A percentile compares a stretch with the other conserved stretches of the same genome.
These are phyloP conservation scores for Venturia carpophila DNA, from an alignment of 2,329 filamentous ascomycete genomes.

Conservation along the genomic window DNA sequence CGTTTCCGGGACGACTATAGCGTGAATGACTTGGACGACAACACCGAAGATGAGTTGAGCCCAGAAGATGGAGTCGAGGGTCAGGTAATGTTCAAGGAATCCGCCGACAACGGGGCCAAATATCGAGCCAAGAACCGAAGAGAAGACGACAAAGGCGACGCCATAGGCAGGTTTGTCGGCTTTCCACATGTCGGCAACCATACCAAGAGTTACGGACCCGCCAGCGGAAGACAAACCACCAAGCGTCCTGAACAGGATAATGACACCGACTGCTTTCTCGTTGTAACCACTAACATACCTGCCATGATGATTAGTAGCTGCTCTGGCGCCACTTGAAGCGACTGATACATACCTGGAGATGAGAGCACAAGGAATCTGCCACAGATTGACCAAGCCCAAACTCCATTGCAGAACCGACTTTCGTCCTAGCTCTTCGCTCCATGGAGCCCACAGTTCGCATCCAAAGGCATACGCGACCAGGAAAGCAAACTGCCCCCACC, in stretches of 20 bases:
- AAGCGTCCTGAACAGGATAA: constrained; percentile 37
- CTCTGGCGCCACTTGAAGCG: not conserved
- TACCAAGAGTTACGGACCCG: constrained; percentile 56
- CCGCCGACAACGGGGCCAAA: constrained; percentile 49
- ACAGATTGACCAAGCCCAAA: constrained; percentile 45
- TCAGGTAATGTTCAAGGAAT: constrained; percentile 40
- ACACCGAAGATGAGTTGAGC: constrained; percentile 72
- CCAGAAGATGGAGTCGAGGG: constrained; percentile 72
- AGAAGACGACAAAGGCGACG: constrained; percentile 52
- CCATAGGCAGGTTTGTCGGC: constrained; percentile 51
- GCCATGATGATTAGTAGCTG: not conserved
- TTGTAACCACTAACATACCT: constrained; percentile 22
- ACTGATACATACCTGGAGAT: not conserved
- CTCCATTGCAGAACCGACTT: constrained; percentile 44
- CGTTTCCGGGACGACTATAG: constrained; percentile 66
- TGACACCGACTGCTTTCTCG: constrained; percentile 30
- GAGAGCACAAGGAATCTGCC: constrained; percentile 16
- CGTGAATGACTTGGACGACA: constrained; percentile 57
- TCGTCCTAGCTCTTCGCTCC: constrained; percentile 48
- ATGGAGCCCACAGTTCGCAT: constrained; percentile 47
- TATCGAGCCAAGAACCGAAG: constrained; percentile 48
- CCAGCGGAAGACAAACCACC: constrained; percentile 56
- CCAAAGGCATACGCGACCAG: constrained; percentile 46
- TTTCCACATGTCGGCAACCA: constrained; percentile 55
- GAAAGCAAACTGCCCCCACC: constrained; percentile 43